phyloP scores from a whole-genome alignment of 2,329 filamentous ascomycete species.

The Hymenotorrendiella dingleyae region DNA sequence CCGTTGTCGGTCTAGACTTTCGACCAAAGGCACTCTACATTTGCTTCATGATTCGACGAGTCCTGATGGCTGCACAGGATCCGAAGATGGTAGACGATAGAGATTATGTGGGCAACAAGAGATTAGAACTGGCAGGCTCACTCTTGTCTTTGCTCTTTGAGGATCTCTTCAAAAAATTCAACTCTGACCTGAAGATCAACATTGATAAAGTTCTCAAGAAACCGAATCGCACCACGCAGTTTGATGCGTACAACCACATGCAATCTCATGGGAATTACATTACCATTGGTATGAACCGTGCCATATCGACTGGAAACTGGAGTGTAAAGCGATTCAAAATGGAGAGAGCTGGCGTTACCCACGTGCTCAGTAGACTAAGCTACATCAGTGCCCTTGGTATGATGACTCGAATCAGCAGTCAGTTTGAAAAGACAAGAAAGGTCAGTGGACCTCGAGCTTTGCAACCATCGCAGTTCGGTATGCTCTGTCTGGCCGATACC shows the following conservation, averaged over 20 bases:
- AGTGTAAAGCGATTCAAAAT: constrained; percentile 97
- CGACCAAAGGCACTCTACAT: constrained; percentile 96
- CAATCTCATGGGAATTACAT: constrained; percentile 81
- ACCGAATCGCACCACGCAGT: constrained; percentile 78
- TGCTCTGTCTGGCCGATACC: constrained; percentile 95
- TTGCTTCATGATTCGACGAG: constrained; percentile 93
- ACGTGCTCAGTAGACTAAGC: constrained; percentile 89
- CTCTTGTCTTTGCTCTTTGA: constrained; percentile 91
- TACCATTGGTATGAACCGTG: constrained; percentile 87
- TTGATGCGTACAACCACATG: constrained; percentile 82
- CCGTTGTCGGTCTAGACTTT: constrained; percentile 87
- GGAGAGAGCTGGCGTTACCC: constrained; percentile 94
- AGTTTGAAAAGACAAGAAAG: constrained; percentile 98
- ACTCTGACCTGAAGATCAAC: constrained; percentile 79
- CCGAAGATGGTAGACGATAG: constrained; percentile 87
- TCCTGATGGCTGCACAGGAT: constrained; percentile 89
- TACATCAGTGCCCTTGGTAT: constrained; percentile 96
- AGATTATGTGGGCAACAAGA: constrained; percentile 97
- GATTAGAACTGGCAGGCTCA: constrained; percentile 89
- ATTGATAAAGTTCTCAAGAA: constrained; percentile 97
- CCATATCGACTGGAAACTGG: constrained; percentile 97
- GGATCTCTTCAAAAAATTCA: constrained; percentile 95
- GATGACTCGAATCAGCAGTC: constrained; percentile 98
- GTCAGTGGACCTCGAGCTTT: constrained; percentile 92
- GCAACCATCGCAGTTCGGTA: constrained; percentile 96